Evolutionary conservation across 2,329 filamentous ascomycete species (phyloP).

Genomic region (Torrubiella hemipterigena): DNA sequence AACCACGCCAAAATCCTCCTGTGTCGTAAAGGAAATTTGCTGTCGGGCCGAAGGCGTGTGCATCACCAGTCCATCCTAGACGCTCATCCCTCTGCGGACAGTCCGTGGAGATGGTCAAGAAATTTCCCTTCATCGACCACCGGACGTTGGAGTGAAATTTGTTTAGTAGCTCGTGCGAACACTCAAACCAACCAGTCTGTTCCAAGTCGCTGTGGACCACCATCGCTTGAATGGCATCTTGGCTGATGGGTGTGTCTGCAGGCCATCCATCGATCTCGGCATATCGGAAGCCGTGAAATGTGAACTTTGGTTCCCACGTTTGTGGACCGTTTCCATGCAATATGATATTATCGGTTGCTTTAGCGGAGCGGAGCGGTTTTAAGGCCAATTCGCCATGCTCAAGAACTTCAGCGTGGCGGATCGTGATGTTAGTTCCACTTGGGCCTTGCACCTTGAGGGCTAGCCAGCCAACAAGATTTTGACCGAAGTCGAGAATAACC

Average conservation of each 20-base stretch:
- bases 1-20: constrained; percentile 34
- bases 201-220: constrained; percentile 40
- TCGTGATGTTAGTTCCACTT: constrained; percentile 25
- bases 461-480: constrained; percentile 43
- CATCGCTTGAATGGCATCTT: constrained; percentile 14
- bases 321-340: constrained; percentile 10
- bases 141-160: constrained; percentile 39
- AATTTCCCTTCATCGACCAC: constrained; percentile 49
- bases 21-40: constrained; percentile 42
- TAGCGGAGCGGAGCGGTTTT: constrained; percentile 27
- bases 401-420: constrained; percentile 43
- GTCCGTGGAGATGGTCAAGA: constrained; percentile 44
- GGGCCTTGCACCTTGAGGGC: constrained; percentile 23
- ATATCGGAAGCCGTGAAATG: constrained; percentile 42
- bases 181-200: constrained; percentile 35
- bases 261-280: constrained; percentile 34
- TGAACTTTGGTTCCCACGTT: constrained; percentile 34
- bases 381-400: constrained; percentile 31
- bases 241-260: constrained; percentile 8
- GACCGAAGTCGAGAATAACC: constrained; percentile 41
- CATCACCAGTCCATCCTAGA: constrained; percentile 40
- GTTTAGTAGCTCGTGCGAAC: constrained; percentile 39
- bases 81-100: constrained; percentile 45
- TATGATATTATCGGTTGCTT: constrained; percentile 26
- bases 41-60: constrained; percentile 35